phyloP scores from a whole-genome alignment of 257 asterid species.

The Euphrasia confusa region DNA sequence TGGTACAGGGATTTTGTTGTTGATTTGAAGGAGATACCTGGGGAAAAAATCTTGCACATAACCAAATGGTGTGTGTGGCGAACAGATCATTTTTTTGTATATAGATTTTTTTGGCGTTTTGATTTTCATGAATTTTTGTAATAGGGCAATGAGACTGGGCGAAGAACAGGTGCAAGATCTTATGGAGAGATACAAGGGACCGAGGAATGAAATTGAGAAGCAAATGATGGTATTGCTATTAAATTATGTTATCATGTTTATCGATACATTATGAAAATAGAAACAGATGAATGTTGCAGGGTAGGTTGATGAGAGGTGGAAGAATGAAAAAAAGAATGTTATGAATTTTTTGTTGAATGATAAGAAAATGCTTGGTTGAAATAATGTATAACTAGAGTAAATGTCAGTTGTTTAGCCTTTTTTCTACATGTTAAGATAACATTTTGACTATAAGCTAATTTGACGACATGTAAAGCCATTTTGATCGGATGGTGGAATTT shows the following conservation, averaged over 20 bases:
- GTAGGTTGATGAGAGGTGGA: constrained; percentile 11
- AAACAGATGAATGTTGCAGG: constrained; percentile 19
- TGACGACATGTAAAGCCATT: background rate
- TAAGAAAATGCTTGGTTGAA: background rate
- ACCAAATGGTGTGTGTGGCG: constrained; percentile 73
- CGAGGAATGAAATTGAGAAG: constrained; percentile 78
- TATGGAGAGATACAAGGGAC: constrained; percentile 63
- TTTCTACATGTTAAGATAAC: background rate
- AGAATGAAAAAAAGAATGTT: constrained; percentile 2
- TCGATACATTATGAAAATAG: constrained; percentile 3
- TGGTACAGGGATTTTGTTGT: constrained; percentile 63
- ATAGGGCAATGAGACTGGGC: constrained; percentile 75
- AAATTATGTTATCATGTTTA: constrained; percentile 12
- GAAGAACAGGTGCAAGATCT: constrained; percentile 52
- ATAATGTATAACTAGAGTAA: background rate
- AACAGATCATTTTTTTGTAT: background rate
- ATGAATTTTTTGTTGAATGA: background rate
- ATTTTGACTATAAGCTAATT: constrained; percentile 1
- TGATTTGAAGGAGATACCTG: constrained; percentile 86
- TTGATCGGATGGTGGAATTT: background rate
- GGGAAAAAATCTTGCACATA: constrained; percentile 72
- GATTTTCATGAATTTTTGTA: constrained; percentile 22
- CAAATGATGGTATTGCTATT: constrained; percentile 56
- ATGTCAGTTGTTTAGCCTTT: background rate
- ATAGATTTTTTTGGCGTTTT: constrained; percentile 5